Evolutionary conservation across 2,329 filamentous ascomycete genomes (phyloP), one percentile per base, ranked within the genome.

Genomic region (Juglanconis sp.): DNA sequence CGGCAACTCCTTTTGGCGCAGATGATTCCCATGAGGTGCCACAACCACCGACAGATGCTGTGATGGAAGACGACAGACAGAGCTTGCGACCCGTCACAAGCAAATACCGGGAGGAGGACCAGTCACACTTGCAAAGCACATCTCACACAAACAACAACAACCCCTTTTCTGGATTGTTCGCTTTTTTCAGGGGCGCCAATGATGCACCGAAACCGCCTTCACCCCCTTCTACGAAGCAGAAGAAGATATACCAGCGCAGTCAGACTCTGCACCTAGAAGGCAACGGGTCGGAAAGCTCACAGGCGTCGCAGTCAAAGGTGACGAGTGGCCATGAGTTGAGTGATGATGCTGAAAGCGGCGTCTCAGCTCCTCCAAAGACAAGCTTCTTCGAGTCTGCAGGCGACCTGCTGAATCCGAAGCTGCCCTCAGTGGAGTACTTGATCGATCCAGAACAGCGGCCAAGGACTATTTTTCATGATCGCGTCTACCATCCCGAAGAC

Each of bases 381-480:
- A 96, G 91, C 0, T 90, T 99, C 64, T 96, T 99, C 62, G 95
- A 99, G 76, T 93, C 94, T 4, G 95, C 95, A 0, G 91, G 92
- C 10, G 94, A 99, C 72, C 78, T 99, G 3, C 83, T 99, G 46
- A 96, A 94, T 71, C 95, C 95, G 5, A 94, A 92, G 52, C 76
- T 98, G 38, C 94, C 95, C 15, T 84, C 90, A 0, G 80, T 85
- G 3, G 88, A 92, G 49, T 99, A 92, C 73, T 80, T 99, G 42
- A 84, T 93, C 55, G 90, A 98, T 67, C 94, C 95, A 7, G 82
- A 87, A 1, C 88, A 86, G 54, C 88, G 95, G 15, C 87, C 92
- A 0, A 86, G 92, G 51, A 94, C 94, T 1, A 99, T 99, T 62
- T 98, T 98, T 74, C 95, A 99, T 73, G 95, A 99, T 72, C 88